Evolutionary conservation across 2,329 filamentous ascomycete genomes (phyloP), one percentile per base, ranked within the genome.

Genomic region (Pestalotiopsis sp.): DNA sequence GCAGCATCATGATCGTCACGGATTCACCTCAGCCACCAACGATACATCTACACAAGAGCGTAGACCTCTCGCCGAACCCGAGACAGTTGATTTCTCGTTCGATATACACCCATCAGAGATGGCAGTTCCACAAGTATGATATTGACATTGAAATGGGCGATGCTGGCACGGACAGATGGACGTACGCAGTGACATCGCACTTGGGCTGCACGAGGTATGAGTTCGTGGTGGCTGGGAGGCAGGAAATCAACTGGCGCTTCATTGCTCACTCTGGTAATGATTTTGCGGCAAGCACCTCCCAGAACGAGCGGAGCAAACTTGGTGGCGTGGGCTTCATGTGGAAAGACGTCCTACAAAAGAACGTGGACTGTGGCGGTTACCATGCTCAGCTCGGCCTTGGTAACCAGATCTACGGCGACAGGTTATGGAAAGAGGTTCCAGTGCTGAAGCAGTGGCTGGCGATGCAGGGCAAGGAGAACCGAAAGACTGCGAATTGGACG

Each of bases 321-420:
- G 96, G 96, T 38, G 96, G 96, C 1, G 88, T 97, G 1, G 93
- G 95, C 0, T 93, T 96, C 77, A 97, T 99, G 95, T 99, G 96
- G 96, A 98, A 98, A 77, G 96, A 99, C 75, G 95, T 99, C 36
- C 86, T 99, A 77, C 94, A 98, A 81, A 98, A 98, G 85, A 97
- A 99, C 75, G 90, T 95, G 36, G 96, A 99, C 75, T 97, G 95
- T 74, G 94, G 95, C 67, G 96, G 96, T 1, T 99, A 98, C 80
- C 96, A 99, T 76, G 91, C 93, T 6, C 96, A 99, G 77, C 85
- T 99, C 7, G 96, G 95, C 14, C 83, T 98, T 4, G 96, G 96
- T 67, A 93, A 96, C 70, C 96, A 99, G 79, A 97, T 99, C 66
- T 98, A 97, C 77, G 96, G 94, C 1, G 96, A 99, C 80, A 87